Evolutionary conservation across 1,284 basidiomycete genomes (phyloP).

Genomic region (Microbotryomycetes sp.): DNA sequence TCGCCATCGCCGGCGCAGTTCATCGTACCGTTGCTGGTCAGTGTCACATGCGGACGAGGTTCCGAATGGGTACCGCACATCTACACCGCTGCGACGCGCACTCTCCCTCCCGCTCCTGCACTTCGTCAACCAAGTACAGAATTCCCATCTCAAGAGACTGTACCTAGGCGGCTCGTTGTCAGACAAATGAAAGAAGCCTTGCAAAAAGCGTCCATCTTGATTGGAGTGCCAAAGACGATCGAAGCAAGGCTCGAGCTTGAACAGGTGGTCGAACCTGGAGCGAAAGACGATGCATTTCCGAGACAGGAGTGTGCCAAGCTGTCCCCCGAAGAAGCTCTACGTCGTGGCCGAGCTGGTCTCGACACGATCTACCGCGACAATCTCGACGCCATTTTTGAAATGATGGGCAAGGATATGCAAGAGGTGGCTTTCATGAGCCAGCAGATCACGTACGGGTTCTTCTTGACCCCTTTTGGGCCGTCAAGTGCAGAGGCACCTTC

Average conservation of each 20-base stretch:
- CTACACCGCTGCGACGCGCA: background rate
- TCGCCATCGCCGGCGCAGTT: background rate
- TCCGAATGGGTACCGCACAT: background rate
- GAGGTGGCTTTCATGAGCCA: conserved; percentile 15
- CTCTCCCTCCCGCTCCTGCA: background rate
- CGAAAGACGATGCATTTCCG: conserved; percentile 1
- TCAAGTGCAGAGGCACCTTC: background rate
- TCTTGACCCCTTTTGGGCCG: conserved; percentile 12
- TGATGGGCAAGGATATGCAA: background rate
- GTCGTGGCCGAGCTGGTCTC: background rate
- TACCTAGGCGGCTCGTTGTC: conserved; percentile 12
- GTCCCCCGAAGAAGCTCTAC: background rate
- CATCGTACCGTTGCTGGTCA: background rate
- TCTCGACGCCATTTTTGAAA: conserved; percentile 18
- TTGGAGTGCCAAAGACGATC: conserved; percentile 20
- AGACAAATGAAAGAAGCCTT: conserved; percentile 18
- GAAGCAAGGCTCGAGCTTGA: conserved; percentile 14
- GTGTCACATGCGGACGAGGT: background rate
- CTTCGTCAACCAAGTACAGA: background rate
- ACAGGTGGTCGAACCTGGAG: background rate
- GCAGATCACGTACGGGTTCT: conserved; percentile 23
- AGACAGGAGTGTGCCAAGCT: background rate
- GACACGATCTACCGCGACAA: conserved; percentile 14
- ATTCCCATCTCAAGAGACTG: background rate
- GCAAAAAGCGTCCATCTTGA: conserved; percentile 8